These are phyloP conservation scores for Vickermania spadyakhi DNA, from an alignment of 208 protist genomes.

Conservation along the genomic window DNA sequence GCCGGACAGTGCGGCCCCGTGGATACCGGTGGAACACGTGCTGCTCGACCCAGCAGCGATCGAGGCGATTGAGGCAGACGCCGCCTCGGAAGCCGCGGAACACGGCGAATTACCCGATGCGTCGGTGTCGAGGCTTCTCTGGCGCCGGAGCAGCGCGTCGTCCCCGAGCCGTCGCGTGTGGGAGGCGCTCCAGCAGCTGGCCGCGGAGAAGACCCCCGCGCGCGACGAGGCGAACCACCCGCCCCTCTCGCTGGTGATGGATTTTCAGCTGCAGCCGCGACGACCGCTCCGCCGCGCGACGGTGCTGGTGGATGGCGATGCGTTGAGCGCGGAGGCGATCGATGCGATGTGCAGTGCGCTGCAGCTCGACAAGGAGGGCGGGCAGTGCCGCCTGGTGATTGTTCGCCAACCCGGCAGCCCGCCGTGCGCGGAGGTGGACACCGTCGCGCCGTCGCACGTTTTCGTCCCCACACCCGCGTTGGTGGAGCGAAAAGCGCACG, in stretches of 20 bases:
- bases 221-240: not conserved
- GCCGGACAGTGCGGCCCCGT: too few relatives aligned
- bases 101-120: too few relatives aligned
- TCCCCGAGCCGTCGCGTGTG: not conserved
- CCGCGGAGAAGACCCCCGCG: not conserved
- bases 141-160: too few relatives aligned
- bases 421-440: conserved; percentile 14
- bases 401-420: conserved; percentile 28
- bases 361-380: conserved; percentile 32
- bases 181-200: not conserved
- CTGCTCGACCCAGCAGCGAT: too few relatives aligned
- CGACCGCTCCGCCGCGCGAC: conserved; percentile 22
- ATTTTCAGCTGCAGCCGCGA: conserved; percentile 40
- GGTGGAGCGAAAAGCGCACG: conserved; percentile 48
- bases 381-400: conserved; percentile 29
- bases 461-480: conserved; percentile 39
- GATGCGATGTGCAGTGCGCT: conserved; percentile 54
- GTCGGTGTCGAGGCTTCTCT: not conserved
- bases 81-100: too few relatives aligned
- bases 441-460: not conserved
- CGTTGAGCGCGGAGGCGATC: conserved; percentile 31
- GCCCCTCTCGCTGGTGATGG: conserved; percentile 10
- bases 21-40: too few relatives aligned
- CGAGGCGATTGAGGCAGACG: too few relatives aligned
- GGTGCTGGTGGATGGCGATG: conserved; percentile 75